A percentile compares a stretch with the other conserved stretches of the same genome.
Evolutionary conservation across 129 eudicot genomes (phyloP).

Genomic region (Rutidosis leptorrhynchoides): DNA sequence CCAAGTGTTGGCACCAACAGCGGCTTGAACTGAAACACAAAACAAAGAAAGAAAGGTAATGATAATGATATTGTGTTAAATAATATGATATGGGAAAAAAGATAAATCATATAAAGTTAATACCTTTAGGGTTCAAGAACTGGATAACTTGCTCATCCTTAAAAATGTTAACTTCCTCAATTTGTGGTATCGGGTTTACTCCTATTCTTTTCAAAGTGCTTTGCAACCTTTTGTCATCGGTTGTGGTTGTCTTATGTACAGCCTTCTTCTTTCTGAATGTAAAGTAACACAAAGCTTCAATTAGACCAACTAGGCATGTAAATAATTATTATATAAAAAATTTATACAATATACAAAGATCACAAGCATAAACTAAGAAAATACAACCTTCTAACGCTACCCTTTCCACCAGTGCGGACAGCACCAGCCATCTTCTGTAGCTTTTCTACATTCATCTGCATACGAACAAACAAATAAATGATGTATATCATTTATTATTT

Average conservation of each 20-base stretch:
- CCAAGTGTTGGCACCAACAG: slow-evolving; percentile 90
- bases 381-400: slow-evolving; percentile 6
- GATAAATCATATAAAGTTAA: neutral
- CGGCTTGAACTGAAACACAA: slow-evolving; percentile 70
- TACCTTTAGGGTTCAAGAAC: slow-evolving; percentile 76
- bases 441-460: slow-evolving; percentile 18
- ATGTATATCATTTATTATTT: no score
- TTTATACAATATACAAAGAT: no score
- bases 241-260: slow-evolving; percentile 71
- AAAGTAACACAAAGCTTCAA: neutral
- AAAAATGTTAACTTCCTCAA: slow-evolving; percentile 85
- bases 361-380: neutral
- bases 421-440: slow-evolving; percentile 14
- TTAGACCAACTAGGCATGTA: neutral
- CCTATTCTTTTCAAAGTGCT: slow-evolving; percentile 79
- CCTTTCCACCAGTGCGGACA: slow-evolving; percentile 16
- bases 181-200: slow-evolving; percentile 62
- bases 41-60: neutral
- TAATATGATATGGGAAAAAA: neutral
- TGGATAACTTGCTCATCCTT: slow-evolving; percentile 76
- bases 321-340: no score
- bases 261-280: slow-evolving; percentile 77
- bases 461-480: no score
- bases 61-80: neutral
- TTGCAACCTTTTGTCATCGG: slow-evolving; percentile 75